Evolutionary conservation across 306 rosid species (phyloP), one percentile per base, ranked within the genome.

Genomic region (Sicyos edulis): DNA sequence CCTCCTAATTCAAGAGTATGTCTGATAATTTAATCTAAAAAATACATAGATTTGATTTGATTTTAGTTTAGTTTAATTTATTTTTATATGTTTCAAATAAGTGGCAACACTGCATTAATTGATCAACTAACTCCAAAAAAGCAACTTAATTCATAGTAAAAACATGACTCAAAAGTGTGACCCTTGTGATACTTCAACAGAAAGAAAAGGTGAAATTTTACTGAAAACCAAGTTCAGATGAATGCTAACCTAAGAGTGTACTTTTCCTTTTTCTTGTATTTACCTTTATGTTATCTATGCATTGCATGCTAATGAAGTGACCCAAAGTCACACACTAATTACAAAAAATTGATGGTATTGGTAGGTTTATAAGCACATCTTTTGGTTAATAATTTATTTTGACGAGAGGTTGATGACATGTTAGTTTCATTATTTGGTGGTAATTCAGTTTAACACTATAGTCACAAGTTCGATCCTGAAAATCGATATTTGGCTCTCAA

Each of bases 121-220:
- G 56, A 21, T 47, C 40, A 67, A 47, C 72, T 22, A 67, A 67
- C 8, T 67, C 40, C 20, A 20, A 47, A 67, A 67, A 21, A 40
- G 56, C 72, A 67, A 40, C 9, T 40, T 40, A 21, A 26, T 42
- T 45, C 71, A 65, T 12, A 20, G 54, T 65, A 34, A 20, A 45
- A 65, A 40, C 52, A 64, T 65, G 71, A 67, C 32, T 21, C 47
- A 21, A 68, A 68, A 14, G 58, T 57, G 58, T 49, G 57, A 69
- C 10, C 10, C 73, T 49, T 69, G 73, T 69, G 73, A 69, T 50
- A 22, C 45, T 69, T 50, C 45, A 68, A 49, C 58, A 21, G 32
- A 49, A 68, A 68, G 54, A 68, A 68, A 45, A 66, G 37, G 54
- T 67, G 2, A 21, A 21, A 13, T 19, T 44, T 67, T 22, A 13